These are phyloP conservation scores for Aristolochia contorta DNA, from an alignment of 164 flowering plant genomes.

Conservation along the genomic window DNA sequence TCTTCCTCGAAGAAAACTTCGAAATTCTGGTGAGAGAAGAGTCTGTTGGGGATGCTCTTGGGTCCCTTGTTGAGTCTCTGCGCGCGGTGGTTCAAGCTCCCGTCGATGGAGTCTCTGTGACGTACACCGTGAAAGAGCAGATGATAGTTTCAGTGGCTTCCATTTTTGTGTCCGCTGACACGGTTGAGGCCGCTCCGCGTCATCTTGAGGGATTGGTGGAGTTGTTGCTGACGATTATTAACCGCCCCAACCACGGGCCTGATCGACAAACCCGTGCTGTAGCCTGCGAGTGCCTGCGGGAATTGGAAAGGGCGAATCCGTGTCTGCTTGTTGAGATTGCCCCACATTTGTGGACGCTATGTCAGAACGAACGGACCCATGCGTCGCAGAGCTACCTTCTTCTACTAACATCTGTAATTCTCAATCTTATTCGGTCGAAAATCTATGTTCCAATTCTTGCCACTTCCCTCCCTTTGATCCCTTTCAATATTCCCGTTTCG, in stretches of 20 bases:
- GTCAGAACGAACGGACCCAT: slow-evolving; percentile 90
- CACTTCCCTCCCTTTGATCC: slow-evolving; percentile 59
- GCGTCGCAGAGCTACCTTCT: slow-evolving; percentile 65
- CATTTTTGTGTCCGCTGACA: slow-evolving; percentile 28
- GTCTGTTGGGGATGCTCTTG: slow-evolving; percentile 12
- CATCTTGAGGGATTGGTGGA: slow-evolving; percentile 41
- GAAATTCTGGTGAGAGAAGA: slow-evolving; percentile 8
- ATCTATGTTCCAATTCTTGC: slow-evolving; percentile 36
- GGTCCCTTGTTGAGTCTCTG: slow-evolving; percentile 46
- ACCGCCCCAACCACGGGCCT: slow-evolving; percentile 74
- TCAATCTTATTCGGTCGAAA: slow-evolving; percentile 33
- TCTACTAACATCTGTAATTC: slow-evolving; percentile 43
- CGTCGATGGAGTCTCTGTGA: slow-evolving; percentile 25
- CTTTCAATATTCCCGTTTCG: slow-evolving; percentile 56
- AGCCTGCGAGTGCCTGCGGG: slow-evolving; percentile 87
- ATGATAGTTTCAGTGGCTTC: slow-evolving; percentile 54
- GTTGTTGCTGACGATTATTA: slow-evolving; percentile 48
- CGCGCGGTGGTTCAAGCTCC: slow-evolving; percentile 57
- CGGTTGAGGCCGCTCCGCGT: slow-evolving; percentile 5
- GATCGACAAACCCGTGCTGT: slow-evolving; percentile 70
- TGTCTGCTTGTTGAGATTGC: slow-evolving; percentile 54
- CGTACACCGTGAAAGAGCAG: slow-evolving; percentile 58
- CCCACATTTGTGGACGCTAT: slow-evolving; percentile 72
- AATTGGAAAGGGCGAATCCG: slow-evolving; percentile 62
- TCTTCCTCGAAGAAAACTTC: slow-evolving; percentile 49